Conservation (phyloP, 768 basidiomycete species). For the Phaffia australis region DNA sequence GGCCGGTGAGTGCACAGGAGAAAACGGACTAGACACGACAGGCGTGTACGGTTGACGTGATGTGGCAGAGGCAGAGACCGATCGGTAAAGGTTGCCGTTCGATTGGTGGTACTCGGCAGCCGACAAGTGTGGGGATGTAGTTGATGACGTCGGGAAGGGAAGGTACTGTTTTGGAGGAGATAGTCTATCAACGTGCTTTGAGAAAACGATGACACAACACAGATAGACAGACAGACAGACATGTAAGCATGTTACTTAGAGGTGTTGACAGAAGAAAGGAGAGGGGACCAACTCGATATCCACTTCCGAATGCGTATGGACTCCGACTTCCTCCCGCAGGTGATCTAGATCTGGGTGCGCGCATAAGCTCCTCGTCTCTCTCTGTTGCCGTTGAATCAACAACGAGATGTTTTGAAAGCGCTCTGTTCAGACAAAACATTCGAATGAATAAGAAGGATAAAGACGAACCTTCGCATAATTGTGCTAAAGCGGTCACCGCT, state of each 20-base stretch:
- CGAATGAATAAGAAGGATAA: no score
- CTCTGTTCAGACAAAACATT: no score
- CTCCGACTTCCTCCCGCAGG: constrained; percentile 6
- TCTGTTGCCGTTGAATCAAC: constrained; percentile 39
- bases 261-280: not conserved
- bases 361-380: constrained; percentile 48
- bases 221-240: not conserved
- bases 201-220: not conserved
- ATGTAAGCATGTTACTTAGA: not conserved
- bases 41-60: no score
- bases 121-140: no score
- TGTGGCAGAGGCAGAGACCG: no score
- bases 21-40: not conserved
- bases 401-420: no score
- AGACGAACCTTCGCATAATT: constrained; percentile 57
- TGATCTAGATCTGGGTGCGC: constrained; percentile 31
- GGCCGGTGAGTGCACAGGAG: constrained; percentile 2
- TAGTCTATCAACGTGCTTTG: constrained; percentile 11
- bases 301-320: constrained; percentile 5
- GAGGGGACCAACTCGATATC: not conserved
- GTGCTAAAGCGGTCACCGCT: constrained; percentile 67
- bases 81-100: no score
- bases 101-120: no score
- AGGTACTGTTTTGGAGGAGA: constrained; percentile 10
- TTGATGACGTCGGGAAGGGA: no score